A percentile compares a stretch with the other conserved stretches of the same genome.
Conservation (phyloP, 2,329 filamentous ascomycete species). For the Aureobasidium sp. region DNA sequence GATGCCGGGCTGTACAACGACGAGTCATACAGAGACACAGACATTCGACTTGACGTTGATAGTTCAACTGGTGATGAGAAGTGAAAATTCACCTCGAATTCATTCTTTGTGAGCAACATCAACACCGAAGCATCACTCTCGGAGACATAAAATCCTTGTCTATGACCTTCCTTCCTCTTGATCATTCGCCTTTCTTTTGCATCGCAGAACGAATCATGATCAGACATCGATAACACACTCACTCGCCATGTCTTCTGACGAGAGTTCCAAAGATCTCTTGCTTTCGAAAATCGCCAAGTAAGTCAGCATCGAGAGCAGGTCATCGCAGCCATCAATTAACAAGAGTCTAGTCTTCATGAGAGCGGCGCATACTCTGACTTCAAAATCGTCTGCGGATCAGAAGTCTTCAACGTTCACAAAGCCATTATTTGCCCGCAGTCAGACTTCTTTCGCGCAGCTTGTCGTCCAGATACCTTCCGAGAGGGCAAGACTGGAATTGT, state of each 20-base stretch:
- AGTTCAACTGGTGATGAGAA: no score
- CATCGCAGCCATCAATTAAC: neutral
- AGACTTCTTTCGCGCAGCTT: constrained; percentile 18
- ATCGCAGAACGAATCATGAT: no score
- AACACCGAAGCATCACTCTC: no score
- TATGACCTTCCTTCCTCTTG: no score
- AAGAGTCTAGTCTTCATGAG: neutral
- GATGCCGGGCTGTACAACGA: no score
- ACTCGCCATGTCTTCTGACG: neutral
- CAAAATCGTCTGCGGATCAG: constrained; percentile 15
- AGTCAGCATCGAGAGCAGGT: neutral
- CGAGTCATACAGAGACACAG: no score
- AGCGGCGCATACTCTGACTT: constrained; percentile 17
- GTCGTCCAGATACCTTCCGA: constrained; percentile 9
- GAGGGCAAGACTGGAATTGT: neutral
- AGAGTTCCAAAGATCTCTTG: neutral
- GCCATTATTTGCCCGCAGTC: constrained; percentile 18
- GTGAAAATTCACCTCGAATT: no score
- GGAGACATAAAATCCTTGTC: no score
- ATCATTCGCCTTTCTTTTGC: no score
- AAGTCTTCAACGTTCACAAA: constrained; percentile 18
- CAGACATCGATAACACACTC: no score
- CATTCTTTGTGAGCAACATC: no score
- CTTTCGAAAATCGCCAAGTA: neutral
- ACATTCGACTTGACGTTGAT: no score